Evolutionary conservation across 257 asterid species (phyloP).

Genomic region (Cinchona pubescens): DNA sequence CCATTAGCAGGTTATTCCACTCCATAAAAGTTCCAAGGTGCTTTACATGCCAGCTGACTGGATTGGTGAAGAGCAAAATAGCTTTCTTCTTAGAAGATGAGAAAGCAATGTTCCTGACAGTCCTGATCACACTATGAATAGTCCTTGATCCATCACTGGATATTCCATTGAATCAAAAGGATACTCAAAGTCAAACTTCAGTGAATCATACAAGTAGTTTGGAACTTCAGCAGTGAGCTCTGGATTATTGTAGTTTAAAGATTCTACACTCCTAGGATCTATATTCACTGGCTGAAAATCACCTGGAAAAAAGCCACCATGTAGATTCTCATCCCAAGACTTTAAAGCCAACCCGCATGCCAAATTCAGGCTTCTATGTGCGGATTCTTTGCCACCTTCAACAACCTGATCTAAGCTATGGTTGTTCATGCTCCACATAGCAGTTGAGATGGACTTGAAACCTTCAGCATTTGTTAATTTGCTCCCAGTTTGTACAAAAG

Average conservation of each 20-base stretch:
- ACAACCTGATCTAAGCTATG: constrained; percentile 33
- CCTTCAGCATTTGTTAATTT: constrained; percentile 23
- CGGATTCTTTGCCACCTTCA: constrained; percentile 32
- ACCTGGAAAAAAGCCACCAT: constrained; percentile 31
- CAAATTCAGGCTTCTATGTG: constrained; percentile 28
- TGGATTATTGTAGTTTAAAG: constrained; percentile 34
- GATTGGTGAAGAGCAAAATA: constrained; percentile 19
- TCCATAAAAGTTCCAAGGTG: constrained; percentile 24
- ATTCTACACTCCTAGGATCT: constrained; percentile 30
- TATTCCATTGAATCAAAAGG: constrained; percentile 51
- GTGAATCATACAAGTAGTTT: constrained; percentile 41
- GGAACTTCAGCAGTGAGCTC: constrained; percentile 43
- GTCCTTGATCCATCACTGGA: constrained; percentile 68
- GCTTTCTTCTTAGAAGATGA: constrained; percentile 25
- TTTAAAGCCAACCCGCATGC: constrained; percentile 35
- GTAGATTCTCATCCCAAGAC: constrained; percentile 46
- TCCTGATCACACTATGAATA: constrained; percentile 46
- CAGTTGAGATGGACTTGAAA: constrained; percentile 30
- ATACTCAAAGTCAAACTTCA: constrained; percentile 48
- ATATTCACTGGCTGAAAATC: constrained; percentile 31
- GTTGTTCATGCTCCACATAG: constrained; percentile 39
- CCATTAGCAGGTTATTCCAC: not conserved
- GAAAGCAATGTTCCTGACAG: constrained; percentile 8
- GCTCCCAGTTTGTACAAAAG: constrained; percentile 37
- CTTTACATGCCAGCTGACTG: constrained; percentile 32